These are phyloP conservation scores for Zymoseptoria tritici DNA, from an alignment of 2,329 filamentous ascomycete genomes.

Conservation along the genomic window DNA sequence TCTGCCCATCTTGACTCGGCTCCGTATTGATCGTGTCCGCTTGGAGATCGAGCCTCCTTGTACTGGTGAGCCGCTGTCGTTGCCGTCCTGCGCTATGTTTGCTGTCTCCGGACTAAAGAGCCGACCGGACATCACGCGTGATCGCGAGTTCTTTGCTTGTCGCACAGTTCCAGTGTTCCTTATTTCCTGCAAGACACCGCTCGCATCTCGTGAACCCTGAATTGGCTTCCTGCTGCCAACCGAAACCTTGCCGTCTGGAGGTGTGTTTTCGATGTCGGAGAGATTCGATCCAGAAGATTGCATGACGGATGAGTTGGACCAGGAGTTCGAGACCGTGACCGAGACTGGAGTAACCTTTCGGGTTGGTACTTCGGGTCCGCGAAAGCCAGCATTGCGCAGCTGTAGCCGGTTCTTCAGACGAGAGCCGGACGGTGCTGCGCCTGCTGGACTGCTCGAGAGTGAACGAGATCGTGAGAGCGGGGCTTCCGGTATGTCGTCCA, in stretches of 20 bases:
- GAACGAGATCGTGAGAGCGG: neutral
- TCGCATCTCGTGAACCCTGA: constrained; percentile 16
- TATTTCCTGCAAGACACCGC: constrained; percentile 27
- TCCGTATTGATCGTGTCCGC: constrained; percentile 2
- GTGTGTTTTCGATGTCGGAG: constrained; percentile 20
- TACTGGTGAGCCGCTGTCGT: constrained; percentile 7
- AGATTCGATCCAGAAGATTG: constrained; percentile 7
- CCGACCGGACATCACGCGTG: constrained; percentile 14
- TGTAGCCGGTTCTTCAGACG: constrained; percentile 26
- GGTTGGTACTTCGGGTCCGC: constrained; percentile 23
- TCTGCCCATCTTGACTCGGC: constrained; percentile 17
- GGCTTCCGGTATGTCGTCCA: neutral
- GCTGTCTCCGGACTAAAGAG: constrained; percentile 9
- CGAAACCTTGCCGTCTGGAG: constrained; percentile 11
- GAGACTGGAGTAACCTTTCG: constrained; percentile 27
- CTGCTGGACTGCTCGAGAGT: constrained; percentile 2
- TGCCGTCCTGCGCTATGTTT: constrained; percentile 11
- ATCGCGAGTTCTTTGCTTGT: constrained; percentile 13
- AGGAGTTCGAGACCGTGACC: constrained; percentile 16
- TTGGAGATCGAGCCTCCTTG: constrained; percentile 9
- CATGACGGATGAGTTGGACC: constrained; percentile 11
- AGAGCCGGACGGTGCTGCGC: constrained; percentile 3
- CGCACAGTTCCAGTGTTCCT: constrained; percentile 14
- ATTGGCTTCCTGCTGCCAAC: constrained; percentile 10
- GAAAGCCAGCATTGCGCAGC: constrained; percentile 30